These are phyloP conservation scores for Moesziomyces antarcticus DNA, from an alignment of 1,284 basidiomycete genomes.

Conservation along the genomic window DNA sequence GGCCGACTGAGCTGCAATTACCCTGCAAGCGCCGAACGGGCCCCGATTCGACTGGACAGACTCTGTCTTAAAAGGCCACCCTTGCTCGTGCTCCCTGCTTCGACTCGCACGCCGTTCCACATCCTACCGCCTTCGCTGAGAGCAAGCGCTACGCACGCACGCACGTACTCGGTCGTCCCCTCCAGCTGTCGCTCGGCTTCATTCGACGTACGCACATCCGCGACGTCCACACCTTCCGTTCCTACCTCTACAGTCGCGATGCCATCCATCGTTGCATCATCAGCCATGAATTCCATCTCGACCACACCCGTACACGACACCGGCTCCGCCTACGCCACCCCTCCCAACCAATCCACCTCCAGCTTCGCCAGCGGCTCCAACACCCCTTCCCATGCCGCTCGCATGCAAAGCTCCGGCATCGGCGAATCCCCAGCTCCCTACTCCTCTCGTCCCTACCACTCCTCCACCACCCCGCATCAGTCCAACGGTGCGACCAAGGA, in stretches of 20 bases:
- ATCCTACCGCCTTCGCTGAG: no score
- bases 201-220: not conserved
- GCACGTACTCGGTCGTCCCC: not conserved
- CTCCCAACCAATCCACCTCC: slow-evolving; percentile 37
- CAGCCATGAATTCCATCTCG: slow-evolving; percentile 31
- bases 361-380: slow-evolving; percentile 47
- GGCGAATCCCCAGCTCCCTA: slow-evolving; percentile 41
- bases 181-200: not conserved
- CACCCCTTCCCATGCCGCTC: slow-evolving; percentile 25
- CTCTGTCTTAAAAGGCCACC: no score
- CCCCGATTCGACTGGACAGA: no score
- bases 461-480: slow-evolving; percentile 13
- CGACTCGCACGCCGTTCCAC: no score
- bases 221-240: not conserved
- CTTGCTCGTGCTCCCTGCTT: no score
- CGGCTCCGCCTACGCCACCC: slow-evolving; percentile 35
- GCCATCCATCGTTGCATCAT: slow-evolving; percentile 37
- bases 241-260: slow-evolving; percentile 7
- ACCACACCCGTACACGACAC: slow-evolving; percentile 32
- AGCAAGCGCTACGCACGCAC: not conserved
- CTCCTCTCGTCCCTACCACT: slow-evolving; percentile 19
- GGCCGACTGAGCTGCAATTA: no score
- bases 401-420: slow-evolving; percentile 34
- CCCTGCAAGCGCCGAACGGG: no score
- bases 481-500: slow-evolving; percentile 46